Evolutionary conservation across 176 grass and related monocot genomes (phyloP).

Genomic region (Tillandsia fasciculata): DNA sequence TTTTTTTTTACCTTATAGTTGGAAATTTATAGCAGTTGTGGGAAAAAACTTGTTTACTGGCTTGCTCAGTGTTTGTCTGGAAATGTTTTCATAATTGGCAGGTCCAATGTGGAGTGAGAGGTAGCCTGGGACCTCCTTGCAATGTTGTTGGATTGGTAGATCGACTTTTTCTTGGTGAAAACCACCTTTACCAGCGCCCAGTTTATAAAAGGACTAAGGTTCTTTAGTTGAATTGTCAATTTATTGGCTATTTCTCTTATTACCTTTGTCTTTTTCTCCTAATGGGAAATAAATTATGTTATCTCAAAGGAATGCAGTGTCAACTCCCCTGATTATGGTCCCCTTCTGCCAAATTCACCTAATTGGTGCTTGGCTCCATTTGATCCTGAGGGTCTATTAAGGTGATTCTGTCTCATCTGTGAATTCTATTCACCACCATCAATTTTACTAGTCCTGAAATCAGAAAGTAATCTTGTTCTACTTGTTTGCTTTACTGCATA

Average conservation of each 20-base stretch:
- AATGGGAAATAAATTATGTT: conserved; percentile 5
- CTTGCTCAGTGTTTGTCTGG: not conserved
- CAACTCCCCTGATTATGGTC: conserved; percentile 91
- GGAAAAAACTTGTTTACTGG: not conserved
- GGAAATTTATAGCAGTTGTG: too few species aligned
- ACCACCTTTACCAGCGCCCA: conserved; percentile 73
- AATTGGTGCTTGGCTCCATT: conserved; percentile 85
- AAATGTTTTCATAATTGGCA: conserved; percentile 33
- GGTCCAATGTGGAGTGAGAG: conserved; percentile 69
- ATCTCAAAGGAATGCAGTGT: conserved; percentile 75
- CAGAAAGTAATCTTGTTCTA: not conserved
- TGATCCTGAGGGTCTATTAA: conserved; percentile 90
- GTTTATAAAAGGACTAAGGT: conserved; percentile 98
- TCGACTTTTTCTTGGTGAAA: conserved; percentile 68
- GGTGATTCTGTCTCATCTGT: conserved; percentile 29
- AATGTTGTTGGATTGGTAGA: conserved; percentile 81
- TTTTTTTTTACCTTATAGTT: too few species aligned
- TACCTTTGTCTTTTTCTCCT: not conserved
- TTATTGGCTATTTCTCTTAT: conserved; percentile 6
- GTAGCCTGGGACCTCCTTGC: conserved; percentile 83
- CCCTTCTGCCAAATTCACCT: conserved; percentile 65
- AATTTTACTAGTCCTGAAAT: not conserved
- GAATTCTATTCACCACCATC: not conserved
- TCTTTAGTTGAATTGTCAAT: conserved; percentile 7
- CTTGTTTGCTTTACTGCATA: not conserved